Base-by-base conservation (phyloP, 495 filamentous ascomycete genomes). In the Lasiosphaeria hispida region DNA sequence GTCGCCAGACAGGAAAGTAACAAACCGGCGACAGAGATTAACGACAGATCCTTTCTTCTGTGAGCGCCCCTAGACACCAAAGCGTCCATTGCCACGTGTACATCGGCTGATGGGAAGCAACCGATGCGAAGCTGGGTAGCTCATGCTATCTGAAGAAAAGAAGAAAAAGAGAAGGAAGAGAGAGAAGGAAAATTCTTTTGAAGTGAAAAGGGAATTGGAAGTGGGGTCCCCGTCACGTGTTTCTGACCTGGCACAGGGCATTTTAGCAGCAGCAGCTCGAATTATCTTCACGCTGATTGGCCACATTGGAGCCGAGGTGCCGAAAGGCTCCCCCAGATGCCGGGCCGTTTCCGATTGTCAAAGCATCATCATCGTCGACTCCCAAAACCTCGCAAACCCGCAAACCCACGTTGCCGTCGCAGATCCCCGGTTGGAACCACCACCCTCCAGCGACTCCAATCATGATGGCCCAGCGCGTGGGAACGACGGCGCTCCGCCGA, bases 21-120 rank as follows among this genome's bases (percentile, higher is more conserved):
- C 64, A 64, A 67, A 71, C 72, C 73, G 75, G 69, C 69, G 69
- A 67, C 73, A 58, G 80, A 76, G 80, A 83, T 83, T 83, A 83
- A 83, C 79, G 80, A 83, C 73, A 77, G 80, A 83, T 80, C 79
- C 64, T 74, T 76, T 75, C 43, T 67, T 80, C 77, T 77, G 66
- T 65, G 67, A 69, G 68, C 69, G 66, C 62, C 68, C 72, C 57
- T 60, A 60, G 65, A 68, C 61, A 70, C 73, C 75, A 60, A 72
- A 79, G 70, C 61, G 63, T 65, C 55, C 53, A 35, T 40, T 45
- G 58, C 71, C 67, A 67, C 66, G 64, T 68, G 54, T 63, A 68
- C 72, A 69, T 67, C 68, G 57, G 66, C 64, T 51, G 30, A 68
- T 67, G 58, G 60, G 59, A 58, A 67, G 58, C 63, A 63, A 59